These are phyloP conservation scores for Ochetophila trinervis DNA, from an alignment of 306 rosid species.

Conservation along the genomic window DNA sequence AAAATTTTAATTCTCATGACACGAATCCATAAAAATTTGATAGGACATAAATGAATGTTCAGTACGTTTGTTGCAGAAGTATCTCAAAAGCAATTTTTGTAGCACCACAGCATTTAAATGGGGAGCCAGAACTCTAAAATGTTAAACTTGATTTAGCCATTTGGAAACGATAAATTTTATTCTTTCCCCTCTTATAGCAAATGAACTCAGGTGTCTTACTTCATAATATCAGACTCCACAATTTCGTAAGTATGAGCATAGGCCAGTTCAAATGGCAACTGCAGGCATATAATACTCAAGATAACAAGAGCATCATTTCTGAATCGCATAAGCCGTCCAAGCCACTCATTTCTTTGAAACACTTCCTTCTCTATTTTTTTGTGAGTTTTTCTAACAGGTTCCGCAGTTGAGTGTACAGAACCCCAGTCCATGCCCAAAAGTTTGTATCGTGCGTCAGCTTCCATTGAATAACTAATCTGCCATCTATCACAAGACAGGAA, in stretches of 20 bases:
- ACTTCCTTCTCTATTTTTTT: constrained; percentile 55
- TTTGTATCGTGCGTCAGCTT: constrained; percentile 51
- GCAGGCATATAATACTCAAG: constrained; percentile 89
- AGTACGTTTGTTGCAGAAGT: neutral
- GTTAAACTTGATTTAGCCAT: neutral
- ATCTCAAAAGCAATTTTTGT: neutral
- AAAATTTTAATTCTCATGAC: constrained; percentile 19
- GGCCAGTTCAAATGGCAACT: constrained; percentile 93
- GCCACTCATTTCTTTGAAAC: constrained; percentile 82
- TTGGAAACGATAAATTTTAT: neutral
- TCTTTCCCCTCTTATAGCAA: neutral
- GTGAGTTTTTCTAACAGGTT: constrained; percentile 51
- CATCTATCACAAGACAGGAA: constrained; percentile 49
- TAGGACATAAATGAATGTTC: neutral
- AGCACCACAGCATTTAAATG: neutral
- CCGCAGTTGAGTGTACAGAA: constrained; percentile 45
- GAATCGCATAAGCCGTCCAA: constrained; percentile 75
- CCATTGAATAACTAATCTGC: constrained; percentile 56
- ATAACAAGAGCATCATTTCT: constrained; percentile 79
- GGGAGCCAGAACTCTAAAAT: neutral
- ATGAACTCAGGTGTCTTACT: constrained; percentile 48
- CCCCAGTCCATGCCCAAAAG: constrained; percentile 46
- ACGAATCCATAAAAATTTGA: constrained; percentile 5
- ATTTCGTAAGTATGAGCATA: constrained; percentile 91
- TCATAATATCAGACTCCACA: constrained; percentile 50